These are phyloP conservation scores for Yamadazyma endophytica DNA, from an alignment of 805 yeast species.

Conservation along the genomic window DNA sequence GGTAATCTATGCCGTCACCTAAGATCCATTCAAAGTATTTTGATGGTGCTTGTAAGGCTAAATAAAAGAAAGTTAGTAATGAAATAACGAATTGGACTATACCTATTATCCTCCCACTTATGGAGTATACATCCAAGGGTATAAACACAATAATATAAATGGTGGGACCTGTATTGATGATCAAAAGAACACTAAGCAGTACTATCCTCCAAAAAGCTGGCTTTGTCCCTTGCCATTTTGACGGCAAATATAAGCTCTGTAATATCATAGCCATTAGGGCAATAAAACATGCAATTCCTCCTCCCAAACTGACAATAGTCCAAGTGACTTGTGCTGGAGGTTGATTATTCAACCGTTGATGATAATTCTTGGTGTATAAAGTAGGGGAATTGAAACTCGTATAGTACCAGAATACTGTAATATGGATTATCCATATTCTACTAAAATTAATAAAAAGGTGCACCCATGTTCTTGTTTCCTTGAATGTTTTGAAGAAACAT, in stretches of 20 bases:
- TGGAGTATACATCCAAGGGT: slow-evolving; percentile 20
- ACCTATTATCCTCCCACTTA: slow-evolving; percentile 19
- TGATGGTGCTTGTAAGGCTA: slow-evolving; percentile 24
- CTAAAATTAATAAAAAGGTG: slow-evolving; percentile 72
- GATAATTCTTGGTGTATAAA: slow-evolving; percentile 57
- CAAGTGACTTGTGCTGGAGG: slow-evolving; percentile 43
- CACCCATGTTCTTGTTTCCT: slow-evolving; percentile 71
- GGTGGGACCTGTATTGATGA: slow-evolving; percentile 23
- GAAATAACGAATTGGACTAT: slow-evolving; percentile 25
- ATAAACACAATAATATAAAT: slow-evolving; percentile 24
- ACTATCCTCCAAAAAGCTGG: slow-evolving; percentile 13
- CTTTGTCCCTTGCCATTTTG: slow-evolving; percentile 20
- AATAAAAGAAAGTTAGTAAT: slow-evolving; percentile 22
- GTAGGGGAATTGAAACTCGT: slow-evolving; percentile 66
- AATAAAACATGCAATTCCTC: slow-evolving; percentile 35
- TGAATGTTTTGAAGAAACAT: slow-evolving; percentile 70
- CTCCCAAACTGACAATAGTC: slow-evolving; percentile 44
- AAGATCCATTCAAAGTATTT: slow-evolving; percentile 14
- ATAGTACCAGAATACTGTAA: slow-evolving; percentile 73
- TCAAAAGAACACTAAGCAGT: slow-evolving; percentile 11
- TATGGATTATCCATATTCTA: slow-evolving; percentile 75
- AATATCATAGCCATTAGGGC: slow-evolving; percentile 20
- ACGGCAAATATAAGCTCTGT: slow-evolving; percentile 24
- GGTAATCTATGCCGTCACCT: slow-evolving; percentile 5
- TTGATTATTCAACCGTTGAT: slow-evolving; percentile 37